A percentile compares a stretch with the other conserved stretches of the same genome.
Evolutionary conservation across 1,284 basidiomycete species (phyloP).

Genomic region (Takashimella koratensis): DNA sequence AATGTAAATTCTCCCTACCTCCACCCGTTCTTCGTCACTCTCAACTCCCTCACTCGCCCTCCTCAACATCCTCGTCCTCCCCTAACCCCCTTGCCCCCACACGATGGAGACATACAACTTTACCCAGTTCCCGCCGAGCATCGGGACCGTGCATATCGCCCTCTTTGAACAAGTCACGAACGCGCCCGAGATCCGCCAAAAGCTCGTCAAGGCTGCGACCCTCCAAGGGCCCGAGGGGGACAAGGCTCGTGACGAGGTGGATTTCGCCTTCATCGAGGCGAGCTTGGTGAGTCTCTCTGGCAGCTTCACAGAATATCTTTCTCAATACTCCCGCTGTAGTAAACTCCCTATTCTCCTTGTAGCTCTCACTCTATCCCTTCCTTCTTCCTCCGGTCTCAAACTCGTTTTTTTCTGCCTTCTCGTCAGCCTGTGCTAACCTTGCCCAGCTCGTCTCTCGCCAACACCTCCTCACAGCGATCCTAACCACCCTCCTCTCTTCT

Average conservation of each 20-base stretch:
- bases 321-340: too few relatives aligned
- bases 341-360: neutral
- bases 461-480: constrained; percentile 75
- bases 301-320: too few relatives aligned
- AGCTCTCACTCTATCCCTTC: neutral
- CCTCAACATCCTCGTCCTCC: too few relatives aligned
- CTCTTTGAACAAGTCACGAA: constrained; percentile 68
- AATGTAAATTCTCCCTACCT: too few relatives aligned
- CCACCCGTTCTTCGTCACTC: too few relatives aligned
- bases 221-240: constrained; percentile 61
- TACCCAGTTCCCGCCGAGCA: constrained; percentile 33
- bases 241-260: constrained; percentile 65
- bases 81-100: neutral
- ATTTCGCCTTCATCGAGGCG: constrained; percentile 86
- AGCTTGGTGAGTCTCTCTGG: constrained; percentile 50
- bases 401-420: neutral
- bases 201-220: constrained; percentile 66
- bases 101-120: constrained; percentile 51
- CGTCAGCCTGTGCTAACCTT: too few relatives aligned
- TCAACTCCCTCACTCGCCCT: too few relatives aligned
- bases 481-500: constrained; percentile 72
- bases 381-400: neutral
- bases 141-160: constrained; percentile 57
- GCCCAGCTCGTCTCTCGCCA: constrained; percentile 42
- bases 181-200: constrained; percentile 57